Evolutionary conservation across 148 eudicot species (phyloP).

Genomic region (Beta vulgaris): DNA sequence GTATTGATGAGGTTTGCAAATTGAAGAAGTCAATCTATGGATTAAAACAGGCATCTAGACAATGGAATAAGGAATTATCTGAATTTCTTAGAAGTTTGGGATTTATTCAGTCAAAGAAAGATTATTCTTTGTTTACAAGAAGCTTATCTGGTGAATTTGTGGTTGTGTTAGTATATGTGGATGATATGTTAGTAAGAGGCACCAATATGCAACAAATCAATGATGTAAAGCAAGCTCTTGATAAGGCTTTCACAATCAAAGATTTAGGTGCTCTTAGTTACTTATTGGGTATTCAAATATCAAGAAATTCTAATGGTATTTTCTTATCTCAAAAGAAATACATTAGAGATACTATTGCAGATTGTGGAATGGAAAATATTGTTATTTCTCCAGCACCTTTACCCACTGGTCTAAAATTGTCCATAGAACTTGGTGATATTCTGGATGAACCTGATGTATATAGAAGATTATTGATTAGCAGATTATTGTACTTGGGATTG

Average conservation of each 20-base stretch:
- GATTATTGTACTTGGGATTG: not conserved
- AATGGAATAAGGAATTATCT: too few species aligned
- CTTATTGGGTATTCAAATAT: not conserved
- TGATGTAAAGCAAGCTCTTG: not conserved
- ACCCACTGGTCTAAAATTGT: not conserved
- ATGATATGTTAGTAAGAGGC: not conserved
- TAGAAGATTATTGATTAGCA: not conserved
- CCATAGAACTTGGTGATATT: not conserved
- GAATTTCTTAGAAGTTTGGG: too few species aligned
- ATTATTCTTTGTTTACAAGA: too few species aligned
- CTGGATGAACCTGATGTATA: not conserved
- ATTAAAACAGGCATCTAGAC: too few species aligned
- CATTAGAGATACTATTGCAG: not conserved
- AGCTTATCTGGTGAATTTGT: not conserved
- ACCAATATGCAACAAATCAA: not conserved
- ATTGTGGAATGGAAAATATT: not conserved
- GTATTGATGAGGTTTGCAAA: too few species aligned
- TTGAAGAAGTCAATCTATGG: too few species aligned
- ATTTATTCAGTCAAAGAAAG: too few species aligned
- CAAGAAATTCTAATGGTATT: not conserved
- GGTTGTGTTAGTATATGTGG: not conserved
- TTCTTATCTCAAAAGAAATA: not conserved
- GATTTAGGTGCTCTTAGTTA: not conserved
- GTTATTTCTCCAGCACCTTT: not conserved
- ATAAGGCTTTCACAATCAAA: not conserved